These are phyloP conservation scores for Raddia guianensis DNA, from an alignment of 176 grass and related monocot species.

Conservation along the genomic window DNA sequence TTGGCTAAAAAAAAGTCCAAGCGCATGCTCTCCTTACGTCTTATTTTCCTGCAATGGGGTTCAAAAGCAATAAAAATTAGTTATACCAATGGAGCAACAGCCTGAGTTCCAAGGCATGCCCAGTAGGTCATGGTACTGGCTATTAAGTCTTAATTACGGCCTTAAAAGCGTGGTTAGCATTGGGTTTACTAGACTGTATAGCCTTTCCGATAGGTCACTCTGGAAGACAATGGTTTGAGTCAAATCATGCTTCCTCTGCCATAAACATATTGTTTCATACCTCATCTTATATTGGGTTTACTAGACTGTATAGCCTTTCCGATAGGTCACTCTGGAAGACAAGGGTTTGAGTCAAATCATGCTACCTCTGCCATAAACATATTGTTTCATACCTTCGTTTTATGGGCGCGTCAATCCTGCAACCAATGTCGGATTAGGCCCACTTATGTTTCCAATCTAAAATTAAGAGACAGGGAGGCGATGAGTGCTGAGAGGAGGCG, in stretches of 20 bases:
- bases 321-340: conserved; percentile 14
- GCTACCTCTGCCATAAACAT: conserved; percentile 27
- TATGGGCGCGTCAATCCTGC: conserved; percentile 13
- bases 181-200: not conserved
- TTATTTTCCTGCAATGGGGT: not conserved
- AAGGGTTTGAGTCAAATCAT: conserved; percentile 40
- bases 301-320: conserved; percentile 6
- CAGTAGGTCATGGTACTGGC: conserved; percentile 11
- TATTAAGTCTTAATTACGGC: not conserved
- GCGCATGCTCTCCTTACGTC: conserved; percentile 1
- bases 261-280: not conserved
- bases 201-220: conserved; percentile 23
- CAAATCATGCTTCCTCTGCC: conserved; percentile 38
- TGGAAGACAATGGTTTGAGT: conserved; percentile 29
- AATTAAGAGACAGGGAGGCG: conserved; percentile 52
- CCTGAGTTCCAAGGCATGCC: conserved; percentile 1
- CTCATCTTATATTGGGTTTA: too few relatives aligned
- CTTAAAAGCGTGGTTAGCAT: conserved; percentile 31
- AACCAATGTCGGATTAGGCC: conserved; percentile 20
- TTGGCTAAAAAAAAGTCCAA: not conserved
- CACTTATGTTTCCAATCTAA: not conserved
- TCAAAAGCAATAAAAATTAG: conserved; percentile 18
- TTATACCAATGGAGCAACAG: conserved; percentile 5
- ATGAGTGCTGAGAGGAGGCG: conserved; percentile 52
- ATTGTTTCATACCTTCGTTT: not conserved